These are phyloP conservation scores for Solanum ahanhuiri DNA, from an alignment of 257 asterid genomes.

Conservation along the genomic window DNA sequence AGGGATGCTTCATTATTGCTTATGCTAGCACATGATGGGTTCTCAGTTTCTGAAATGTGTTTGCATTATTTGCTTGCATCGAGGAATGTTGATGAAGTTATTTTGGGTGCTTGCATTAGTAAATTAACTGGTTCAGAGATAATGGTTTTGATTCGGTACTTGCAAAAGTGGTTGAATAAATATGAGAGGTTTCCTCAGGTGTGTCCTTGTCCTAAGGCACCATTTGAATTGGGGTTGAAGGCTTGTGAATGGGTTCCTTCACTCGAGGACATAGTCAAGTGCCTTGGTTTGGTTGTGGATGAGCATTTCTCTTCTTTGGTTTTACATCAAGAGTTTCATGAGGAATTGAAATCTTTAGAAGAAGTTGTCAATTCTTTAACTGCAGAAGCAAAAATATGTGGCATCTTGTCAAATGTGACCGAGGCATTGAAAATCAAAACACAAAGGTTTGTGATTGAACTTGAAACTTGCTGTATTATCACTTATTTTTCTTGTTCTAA, in stretches of 20 bases:
- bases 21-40: conserved; percentile 79
- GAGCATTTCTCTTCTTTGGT: conserved; percentile 81
- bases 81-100: conserved; percentile 61
- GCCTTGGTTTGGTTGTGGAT: conserved; percentile 65
- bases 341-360: conserved; percentile 49
- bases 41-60: conserved; percentile 64
- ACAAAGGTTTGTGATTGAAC: conserved; percentile 26
- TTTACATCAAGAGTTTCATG: conserved; percentile 52
- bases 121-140: conserved; percentile 68
- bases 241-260: conserved; percentile 83
- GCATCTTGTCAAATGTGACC: conserved; percentile 40
- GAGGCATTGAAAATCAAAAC: conserved; percentile 30
- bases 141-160: conserved; percentile 49
- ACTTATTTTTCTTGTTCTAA: neutral
- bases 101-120: conserved; percentile 67
- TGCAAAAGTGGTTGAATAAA: conserved; percentile 75
- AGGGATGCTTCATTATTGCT: conserved; percentile 56
- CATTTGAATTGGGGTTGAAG: conserved; percentile 45
- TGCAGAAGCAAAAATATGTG: conserved; percentile 63
- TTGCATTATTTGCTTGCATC: conserved; percentile 65
- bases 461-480: neutral
- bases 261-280: conserved; percentile 44
- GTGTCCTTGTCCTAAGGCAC: conserved; percentile 54
- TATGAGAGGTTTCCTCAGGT: conserved; percentile 81
- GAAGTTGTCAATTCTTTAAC: conserved; percentile 52